Percentiles rank a stretch among this genome's conserved stretches.
These are phyloP conservation scores for Penicillium cinerascens DNA, from an alignment of 495 filamentous ascomycete genomes.

Conservation along the genomic window DNA sequence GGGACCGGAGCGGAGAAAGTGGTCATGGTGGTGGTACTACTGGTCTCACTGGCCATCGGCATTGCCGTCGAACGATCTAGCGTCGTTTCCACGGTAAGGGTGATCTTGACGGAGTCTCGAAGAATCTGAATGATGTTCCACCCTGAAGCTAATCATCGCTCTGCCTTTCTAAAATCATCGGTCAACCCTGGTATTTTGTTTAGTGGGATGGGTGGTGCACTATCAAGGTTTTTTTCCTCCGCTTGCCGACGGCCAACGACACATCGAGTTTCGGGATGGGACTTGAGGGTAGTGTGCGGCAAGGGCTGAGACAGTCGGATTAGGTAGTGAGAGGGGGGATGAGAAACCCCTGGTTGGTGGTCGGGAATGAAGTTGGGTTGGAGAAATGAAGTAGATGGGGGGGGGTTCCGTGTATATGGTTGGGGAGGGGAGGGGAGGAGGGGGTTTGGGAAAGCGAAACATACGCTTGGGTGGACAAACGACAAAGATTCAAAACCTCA, in stretches of 20 bases:
- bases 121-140: constrained; percentile 48
- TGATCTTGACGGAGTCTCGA: constrained; percentile 42
- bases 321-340: neutral
- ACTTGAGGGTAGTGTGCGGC: constrained; percentile 1
- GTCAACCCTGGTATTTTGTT: constrained; percentile 23
- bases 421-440: constrained; percentile 18
- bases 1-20: constrained; percentile 44
- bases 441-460: constrained; percentile 19
- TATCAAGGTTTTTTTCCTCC: constrained; percentile 10
- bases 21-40: constrained; percentile 47
- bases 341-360: neutral
- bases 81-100: constrained; percentile 38
- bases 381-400: constrained; percentile 3
- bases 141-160: constrained; percentile 52
- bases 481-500: constrained; percentile 36
- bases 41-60: constrained; percentile 50
- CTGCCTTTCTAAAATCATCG: constrained; percentile 38
- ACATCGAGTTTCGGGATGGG: neutral
- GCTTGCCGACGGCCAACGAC: constrained; percentile 9
- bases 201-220: neutral
- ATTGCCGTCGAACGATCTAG: constrained; percentile 40
- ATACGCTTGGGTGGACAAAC: constrained; percentile 43
- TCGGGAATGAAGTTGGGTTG: neutral
- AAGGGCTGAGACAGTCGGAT: constrained; percentile 4
- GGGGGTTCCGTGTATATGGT: constrained; percentile 2